These are phyloP conservation scores for Puccinia triticina DNA, from an alignment of 1,284 basidiomycete genomes.

Conservation along the genomic window DNA sequence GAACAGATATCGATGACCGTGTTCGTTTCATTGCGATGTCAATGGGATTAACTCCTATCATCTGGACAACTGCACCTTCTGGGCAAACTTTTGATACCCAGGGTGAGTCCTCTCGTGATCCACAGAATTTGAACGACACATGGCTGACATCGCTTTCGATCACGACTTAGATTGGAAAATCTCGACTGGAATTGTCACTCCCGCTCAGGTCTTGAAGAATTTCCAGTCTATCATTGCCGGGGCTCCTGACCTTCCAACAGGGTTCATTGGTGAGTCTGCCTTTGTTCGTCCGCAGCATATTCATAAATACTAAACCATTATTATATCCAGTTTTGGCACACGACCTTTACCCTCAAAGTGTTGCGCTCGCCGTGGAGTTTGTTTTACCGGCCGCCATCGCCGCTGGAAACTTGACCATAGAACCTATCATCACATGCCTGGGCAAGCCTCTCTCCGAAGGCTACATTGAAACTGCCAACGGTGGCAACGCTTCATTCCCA, in stretches of 20 bases:
- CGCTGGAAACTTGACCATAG: slow-evolving; percentile 59
- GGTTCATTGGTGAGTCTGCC: slow-evolving; percentile 62
- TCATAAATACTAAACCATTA: neutral
- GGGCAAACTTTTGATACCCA: slow-evolving; percentile 73
- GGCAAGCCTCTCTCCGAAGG: slow-evolving; percentile 67
- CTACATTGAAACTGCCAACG: slow-evolving; percentile 64
- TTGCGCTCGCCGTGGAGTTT: slow-evolving; percentile 84
- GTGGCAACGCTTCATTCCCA: neutral
- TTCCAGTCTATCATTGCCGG: slow-evolving; percentile 57
- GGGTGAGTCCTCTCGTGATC: slow-evolving; percentile 61
- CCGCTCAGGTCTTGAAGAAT: slow-evolving; percentile 56
- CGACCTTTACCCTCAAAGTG: slow-evolving; percentile 70
- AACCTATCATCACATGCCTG: slow-evolving; percentile 70
- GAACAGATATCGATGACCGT: slow-evolving; percentile 73
- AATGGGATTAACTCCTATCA: slow-evolving; percentile 76
- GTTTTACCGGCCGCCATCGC: slow-evolving; percentile 72
- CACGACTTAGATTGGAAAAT: slow-evolving; percentile 56
- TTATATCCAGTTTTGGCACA: slow-evolving; percentile 55
- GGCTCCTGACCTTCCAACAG: slow-evolving; percentile 67
- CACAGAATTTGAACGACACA: neutral
- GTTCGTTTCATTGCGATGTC: slow-evolving; percentile 79
- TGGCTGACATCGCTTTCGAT: neutral
- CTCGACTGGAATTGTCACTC: slow-evolving; percentile 56
- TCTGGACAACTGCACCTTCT: slow-evolving; percentile 70
- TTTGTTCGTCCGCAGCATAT: neutral